phyloP scores from a whole-genome alignment of 2,329 filamentous ascomycete genomes.

The Aspergillus aculeatus region DNA sequence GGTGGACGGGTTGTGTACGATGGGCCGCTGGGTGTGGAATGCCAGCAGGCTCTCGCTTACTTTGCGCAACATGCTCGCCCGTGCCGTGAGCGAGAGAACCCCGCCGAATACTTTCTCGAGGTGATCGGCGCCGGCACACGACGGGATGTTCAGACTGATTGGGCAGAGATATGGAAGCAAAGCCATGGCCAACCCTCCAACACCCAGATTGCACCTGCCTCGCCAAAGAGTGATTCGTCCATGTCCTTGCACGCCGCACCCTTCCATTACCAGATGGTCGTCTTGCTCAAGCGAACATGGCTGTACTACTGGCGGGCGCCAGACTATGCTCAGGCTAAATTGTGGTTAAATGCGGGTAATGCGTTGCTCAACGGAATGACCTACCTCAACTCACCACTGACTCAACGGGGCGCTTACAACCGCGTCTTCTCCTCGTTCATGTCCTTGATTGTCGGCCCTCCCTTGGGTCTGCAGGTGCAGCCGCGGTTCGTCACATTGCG shows the following conservation, averaged over 20 bases:
- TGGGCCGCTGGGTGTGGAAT: conserved; percentile 30
- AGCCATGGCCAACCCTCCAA: background rate
- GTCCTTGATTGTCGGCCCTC: conserved; percentile 4
- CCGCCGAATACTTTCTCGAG: conserved; percentile 9
- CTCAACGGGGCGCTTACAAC: background rate
- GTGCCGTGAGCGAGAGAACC: conserved; percentile 3
- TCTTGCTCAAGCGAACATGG: conserved; percentile 53
- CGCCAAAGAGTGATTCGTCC: background rate
- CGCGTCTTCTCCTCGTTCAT: conserved; percentile 10
- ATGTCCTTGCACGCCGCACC: conserved; percentile 22
- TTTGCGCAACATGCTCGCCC: conserved; percentile 1
- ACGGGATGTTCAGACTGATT: conserved; percentile 1
- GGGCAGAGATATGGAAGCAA: background rate
- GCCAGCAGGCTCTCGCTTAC: conserved; percentile 15
- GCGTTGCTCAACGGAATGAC: conserved; percentile 15
- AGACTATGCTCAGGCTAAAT: conserved; percentile 10
- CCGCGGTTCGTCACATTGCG: conserved; percentile 16
- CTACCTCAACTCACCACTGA: background rate
- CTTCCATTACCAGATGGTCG: conserved; percentile 54
- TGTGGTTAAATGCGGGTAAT: conserved; percentile 10
- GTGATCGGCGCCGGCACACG: conserved; percentile 46
- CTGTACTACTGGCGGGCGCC: conserved; percentile 18
- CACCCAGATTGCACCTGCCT: background rate
- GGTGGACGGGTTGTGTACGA: conserved; percentile 54
- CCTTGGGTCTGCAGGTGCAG: conserved; percentile 11